These are phyloP conservation scores for Paraphaeosphaeria sporulosa DNA, from an alignment of 2,329 filamentous ascomycete species.

Conservation along the genomic window DNA sequence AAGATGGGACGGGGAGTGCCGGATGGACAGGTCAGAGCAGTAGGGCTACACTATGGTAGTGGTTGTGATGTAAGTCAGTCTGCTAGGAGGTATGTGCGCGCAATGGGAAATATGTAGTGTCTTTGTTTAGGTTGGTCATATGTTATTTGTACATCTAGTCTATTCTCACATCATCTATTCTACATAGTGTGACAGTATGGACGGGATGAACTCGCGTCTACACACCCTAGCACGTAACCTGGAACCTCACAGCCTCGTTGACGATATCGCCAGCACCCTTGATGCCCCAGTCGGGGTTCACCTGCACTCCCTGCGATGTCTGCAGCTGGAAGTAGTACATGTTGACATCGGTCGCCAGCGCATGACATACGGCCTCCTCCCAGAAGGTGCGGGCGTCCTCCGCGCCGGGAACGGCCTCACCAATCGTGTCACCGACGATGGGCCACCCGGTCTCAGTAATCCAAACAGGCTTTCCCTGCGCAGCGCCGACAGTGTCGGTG, in stretches of 20 bases:
- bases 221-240: background rate
- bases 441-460: conserved; percentile 90
- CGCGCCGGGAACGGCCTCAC: background rate
- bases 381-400: conserved; percentile 1
- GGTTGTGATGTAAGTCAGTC: background rate
- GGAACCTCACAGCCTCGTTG: background rate
- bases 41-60: background rate
- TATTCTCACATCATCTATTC: too few relatives aligned
- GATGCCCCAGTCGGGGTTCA: conserved; percentile 3
- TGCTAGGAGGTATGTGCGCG: background rate
- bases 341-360: background rate
- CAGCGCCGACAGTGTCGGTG: background rate
- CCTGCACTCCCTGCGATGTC: background rate
- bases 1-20: background rate
- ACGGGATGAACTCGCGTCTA: background rate
- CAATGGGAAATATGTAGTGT: too few relatives aligned
- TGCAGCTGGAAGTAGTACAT: conserved; percentile 14
- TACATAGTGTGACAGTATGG: too few relatives aligned
- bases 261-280: background rate
- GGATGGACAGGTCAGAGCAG: background rate
- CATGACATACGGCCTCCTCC: background rate
- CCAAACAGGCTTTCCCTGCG: conserved; percentile 74
- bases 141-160: background rate
- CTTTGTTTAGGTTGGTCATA: background rate
- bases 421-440: conserved; percentile 3